phyloP scores from a whole-genome alignment of 805 yeast genomes.

The Saccharomyces paradoxus region DNA sequence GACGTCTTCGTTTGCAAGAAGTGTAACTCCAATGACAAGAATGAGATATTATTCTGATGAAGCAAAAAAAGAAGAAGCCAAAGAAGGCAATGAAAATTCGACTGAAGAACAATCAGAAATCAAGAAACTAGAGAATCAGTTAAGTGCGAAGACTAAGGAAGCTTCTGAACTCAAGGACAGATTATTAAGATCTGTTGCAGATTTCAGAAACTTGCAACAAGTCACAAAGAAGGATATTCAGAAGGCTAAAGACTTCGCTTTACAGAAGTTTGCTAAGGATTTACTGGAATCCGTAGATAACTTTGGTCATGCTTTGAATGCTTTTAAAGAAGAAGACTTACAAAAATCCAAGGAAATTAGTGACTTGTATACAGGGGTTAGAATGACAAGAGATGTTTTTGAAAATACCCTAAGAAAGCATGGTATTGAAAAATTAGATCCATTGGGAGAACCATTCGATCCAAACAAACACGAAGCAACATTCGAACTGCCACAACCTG shows the following conservation, averaged over 20 bases:
- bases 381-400: conserved; percentile 80
- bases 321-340: conserved; percentile 58
- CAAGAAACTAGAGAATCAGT: conserved; percentile 42
- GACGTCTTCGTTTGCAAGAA: neutral
- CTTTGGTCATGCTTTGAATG: conserved; percentile 74
- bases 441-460: conserved; percentile 77
- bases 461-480: conserved; percentile 92
- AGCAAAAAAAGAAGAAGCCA: conserved; percentile 15
- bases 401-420: conserved; percentile 75
- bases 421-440: conserved; percentile 75
- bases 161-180: conserved; percentile 75
- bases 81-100: conserved; percentile 6
- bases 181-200: conserved; percentile 78
- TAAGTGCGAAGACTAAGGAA: conserved; percentile 59
- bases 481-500: conserved; percentile 79
- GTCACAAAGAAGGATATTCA: conserved; percentile 80
- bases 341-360: conserved; percentile 55
- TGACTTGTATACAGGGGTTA: conserved; percentile 78
- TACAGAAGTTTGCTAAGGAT: conserved; percentile 87
- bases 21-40: neutral
- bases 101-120: conserved; percentile 23
- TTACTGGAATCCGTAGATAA: conserved; percentile 84
- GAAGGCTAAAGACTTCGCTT: conserved; percentile 82
- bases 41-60: conserved; percentile 23
- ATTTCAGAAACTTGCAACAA: conserved; percentile 86